Conservation (phyloP, 2,329 filamentous ascomycete species). For the Aspergillus candidus region DNA sequence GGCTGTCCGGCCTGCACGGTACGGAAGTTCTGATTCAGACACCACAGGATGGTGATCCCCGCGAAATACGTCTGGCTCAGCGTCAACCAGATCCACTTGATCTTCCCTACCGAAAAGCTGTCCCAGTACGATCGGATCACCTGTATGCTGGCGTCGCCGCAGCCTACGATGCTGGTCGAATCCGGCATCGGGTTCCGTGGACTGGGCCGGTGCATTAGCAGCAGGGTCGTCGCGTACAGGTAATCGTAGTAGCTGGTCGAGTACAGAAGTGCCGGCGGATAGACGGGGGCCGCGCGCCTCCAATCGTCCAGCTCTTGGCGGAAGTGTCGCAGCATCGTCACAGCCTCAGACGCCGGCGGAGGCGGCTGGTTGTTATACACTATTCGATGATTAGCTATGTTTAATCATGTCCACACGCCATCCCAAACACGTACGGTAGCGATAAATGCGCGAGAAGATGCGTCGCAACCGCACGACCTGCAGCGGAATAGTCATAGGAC, state of each 20-base stretch:
- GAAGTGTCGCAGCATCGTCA: constrained; percentile 24
- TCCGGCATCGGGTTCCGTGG: constrained; percentile 34
- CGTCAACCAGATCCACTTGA: constrained; percentile 39
- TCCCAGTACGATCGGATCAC: constrained; percentile 37
- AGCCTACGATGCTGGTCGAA: constrained; percentile 31
- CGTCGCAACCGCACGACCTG: constrained; percentile 33
- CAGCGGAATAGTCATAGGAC: constrained; percentile 34
- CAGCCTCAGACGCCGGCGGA: constrained; percentile 23
- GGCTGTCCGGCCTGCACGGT: constrained; percentile 24
- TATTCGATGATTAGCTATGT: constrained; percentile 4
- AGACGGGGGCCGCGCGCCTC: constrained; percentile 32
- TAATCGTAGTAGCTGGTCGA: constrained; percentile 39
- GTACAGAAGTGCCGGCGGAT: constrained; percentile 32
- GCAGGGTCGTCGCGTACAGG: constrained; percentile 34
- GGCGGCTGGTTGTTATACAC: constrained; percentile 33
- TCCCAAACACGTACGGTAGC: constrained; percentile 25
- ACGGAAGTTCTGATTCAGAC: constrained; percentile 35
- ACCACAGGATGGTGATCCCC: constrained; percentile 37
- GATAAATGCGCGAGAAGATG: constrained; percentile 36
- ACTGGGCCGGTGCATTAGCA: constrained; percentile 36
- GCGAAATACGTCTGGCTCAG: constrained; percentile 36
- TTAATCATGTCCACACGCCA: neutral
- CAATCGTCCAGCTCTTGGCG: constrained; percentile 35
- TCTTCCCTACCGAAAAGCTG: constrained; percentile 33
- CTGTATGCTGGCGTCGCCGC: constrained; percentile 34